Conservation (phyloP, 2,329 filamentous ascomycete species). For the Colletotrichum tofieldiae region DNA sequence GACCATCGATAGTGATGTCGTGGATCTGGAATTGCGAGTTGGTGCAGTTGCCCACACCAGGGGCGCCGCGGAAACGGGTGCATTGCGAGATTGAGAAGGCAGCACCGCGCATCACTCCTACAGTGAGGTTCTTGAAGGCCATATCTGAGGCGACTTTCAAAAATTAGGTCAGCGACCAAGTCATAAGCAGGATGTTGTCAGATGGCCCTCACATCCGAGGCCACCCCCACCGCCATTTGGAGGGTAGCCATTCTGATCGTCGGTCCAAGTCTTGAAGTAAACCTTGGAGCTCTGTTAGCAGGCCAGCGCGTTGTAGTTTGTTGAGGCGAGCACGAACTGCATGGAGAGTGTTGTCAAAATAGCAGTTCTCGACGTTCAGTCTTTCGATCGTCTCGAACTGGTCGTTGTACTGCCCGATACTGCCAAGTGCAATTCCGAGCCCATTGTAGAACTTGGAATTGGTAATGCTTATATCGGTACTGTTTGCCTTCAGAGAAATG, state of each 20-base stretch:
- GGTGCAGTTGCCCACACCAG: constrained; percentile 53
- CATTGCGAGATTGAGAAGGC: constrained; percentile 53
- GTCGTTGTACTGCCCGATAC: constrained; percentile 64
- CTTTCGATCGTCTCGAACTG: constrained; percentile 60
- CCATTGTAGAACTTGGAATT: constrained; percentile 60
- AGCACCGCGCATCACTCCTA: constrained; percentile 42
- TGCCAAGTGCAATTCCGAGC: constrained; percentile 62
- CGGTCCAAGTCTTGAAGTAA: constrained; percentile 67
- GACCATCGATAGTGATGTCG: constrained; percentile 45
- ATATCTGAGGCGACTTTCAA: constrained; percentile 29
- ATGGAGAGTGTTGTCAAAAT: constrained; percentile 55
- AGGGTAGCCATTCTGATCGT: constrained; percentile 58
- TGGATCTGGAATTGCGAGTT: constrained; percentile 52
- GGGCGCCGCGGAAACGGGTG: constrained; percentile 48
- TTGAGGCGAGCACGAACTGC: constrained; percentile 44
- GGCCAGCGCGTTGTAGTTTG: constrained; percentile 56
- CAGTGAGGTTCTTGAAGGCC: constrained; percentile 35
- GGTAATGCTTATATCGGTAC: constrained; percentile 50
- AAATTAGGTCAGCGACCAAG: neutral
- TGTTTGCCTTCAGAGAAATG: constrained; percentile 47
- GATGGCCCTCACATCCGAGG: constrained; percentile 54
- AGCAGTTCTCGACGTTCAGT: constrained; percentile 57
- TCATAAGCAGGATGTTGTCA: neutral
- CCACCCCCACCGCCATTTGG: constrained; percentile 67
- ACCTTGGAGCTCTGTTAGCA: constrained; percentile 59